A percentile compares a stretch with the other conserved stretches of the same genome.
Evolutionary conservation across 2,329 filamentous ascomycete species (phyloP).

Genomic region (Madurella fahalii): DNA sequence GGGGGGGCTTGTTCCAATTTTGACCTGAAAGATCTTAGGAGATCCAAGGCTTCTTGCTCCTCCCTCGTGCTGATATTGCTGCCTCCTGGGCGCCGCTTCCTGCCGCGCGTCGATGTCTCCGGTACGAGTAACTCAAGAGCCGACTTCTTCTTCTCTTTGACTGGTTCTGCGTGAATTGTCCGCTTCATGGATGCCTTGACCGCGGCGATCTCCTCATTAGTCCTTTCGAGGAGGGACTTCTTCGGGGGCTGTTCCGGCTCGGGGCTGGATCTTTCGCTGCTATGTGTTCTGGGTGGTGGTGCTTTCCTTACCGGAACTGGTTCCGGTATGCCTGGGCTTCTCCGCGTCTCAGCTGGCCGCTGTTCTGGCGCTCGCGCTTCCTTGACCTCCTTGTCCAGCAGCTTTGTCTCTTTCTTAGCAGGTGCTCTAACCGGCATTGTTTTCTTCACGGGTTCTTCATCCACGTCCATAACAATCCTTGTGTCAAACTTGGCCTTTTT

Average conservation of each 20-base stretch:
- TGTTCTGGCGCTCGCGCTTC: conserved; percentile 6
- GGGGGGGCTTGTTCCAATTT: conserved; percentile 59
- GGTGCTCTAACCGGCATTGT: conserved; percentile 28
- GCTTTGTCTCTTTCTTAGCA: conserved; percentile 25
- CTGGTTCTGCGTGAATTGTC: conserved; percentile 48
- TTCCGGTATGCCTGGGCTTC: conserved; percentile 11
- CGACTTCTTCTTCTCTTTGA: conserved; percentile 59
- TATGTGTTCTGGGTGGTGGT: conserved; percentile 9
- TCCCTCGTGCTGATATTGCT: conserved; percentile 48
- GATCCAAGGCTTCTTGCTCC: conserved; percentile 62
- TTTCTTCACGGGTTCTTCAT: conserved; percentile 37
- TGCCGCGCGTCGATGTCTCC: conserved; percentile 62
- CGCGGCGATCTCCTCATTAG: conserved; percentile 76
- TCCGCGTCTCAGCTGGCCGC: not conserved
- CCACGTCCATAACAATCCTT: conserved; percentile 61
- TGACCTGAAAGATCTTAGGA: conserved; percentile 75
- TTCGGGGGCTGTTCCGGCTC: conserved; percentile 27
- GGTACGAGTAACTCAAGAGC: conserved; percentile 72
- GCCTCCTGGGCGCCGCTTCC: conserved; percentile 62
- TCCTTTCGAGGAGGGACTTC: conserved; percentile 59
- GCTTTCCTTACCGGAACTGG: conserved; percentile 14
- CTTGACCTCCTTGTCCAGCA: conserved; percentile 3
- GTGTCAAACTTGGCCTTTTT: conserved; percentile 80
- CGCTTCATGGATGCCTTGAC: conserved; percentile 79
- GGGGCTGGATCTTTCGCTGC: conserved; percentile 17